Base-by-base conservation (phyloP, 139 green algal species). In the Coelastrella sp. region DNA sequence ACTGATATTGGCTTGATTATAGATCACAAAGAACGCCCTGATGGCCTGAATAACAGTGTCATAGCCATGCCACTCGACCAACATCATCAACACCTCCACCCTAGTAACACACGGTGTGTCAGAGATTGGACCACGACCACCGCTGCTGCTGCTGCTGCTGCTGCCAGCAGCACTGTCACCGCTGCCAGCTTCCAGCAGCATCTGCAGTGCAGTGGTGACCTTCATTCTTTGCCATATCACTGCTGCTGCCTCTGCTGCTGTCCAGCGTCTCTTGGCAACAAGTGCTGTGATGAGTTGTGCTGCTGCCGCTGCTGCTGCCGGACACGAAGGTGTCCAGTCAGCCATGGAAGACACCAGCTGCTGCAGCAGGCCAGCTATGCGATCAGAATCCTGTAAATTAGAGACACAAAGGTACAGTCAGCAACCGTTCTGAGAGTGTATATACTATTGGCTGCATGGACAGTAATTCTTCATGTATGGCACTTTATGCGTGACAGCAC, bases 231-330 rank as follows among this genome's bases (percentile, higher is more conserved):
- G 75, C n/a, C n/a, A n/a, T 35, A 82, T 35, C 17, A 82, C 15
- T 27, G 75, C 75, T 19, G 34, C 53, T 8, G 75, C 75, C 25
- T 82, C 75, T 71, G 32, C 5, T 27, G 35, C 25, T 15, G 51
- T 27, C 75, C 75, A 82, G 53, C 2, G 3, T 6, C 75, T 34
- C 38, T 71, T 82, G 53, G 35, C 27, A 6, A 41, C 15, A 3
- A 82, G 53, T 13, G 23, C 17, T 38, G 25, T 11, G 23, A 82
- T 43, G 40, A 71, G 75, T 35, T 53, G 53, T 23, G 34, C 51
- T 4, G 37, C 75, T 71, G 53, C 51, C 53, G 75, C 75, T 82
- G 75, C 75, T 57, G 75, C 75, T 40, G 75, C 21, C 9, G 53
- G 75, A n/a, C 51, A 82, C 21, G 51, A 71, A 13, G 75, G 75